These are phyloP conservation scores for Fomitiporia mediterranea DNA, from an alignment of 1,284 basidiomycete genomes.

Conservation along the genomic window DNA sequence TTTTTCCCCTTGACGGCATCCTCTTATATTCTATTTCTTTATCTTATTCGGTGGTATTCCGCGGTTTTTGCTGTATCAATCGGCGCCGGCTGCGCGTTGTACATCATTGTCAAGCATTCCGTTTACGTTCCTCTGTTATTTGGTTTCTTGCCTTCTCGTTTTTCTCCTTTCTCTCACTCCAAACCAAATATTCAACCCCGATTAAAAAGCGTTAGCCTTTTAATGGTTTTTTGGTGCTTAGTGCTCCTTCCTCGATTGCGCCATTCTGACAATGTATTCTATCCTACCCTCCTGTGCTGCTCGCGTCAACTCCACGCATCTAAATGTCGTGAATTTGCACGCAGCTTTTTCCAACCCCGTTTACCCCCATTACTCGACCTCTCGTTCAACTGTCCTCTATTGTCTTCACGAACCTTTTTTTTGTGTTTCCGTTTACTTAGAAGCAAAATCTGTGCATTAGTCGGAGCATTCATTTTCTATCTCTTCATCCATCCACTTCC, in stretches of 20 bases:
- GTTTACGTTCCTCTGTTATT: background rate
- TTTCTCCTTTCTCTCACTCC: background rate
- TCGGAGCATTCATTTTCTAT: constrained; percentile 8
- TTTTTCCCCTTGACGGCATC: background rate
- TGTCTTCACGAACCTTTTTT: background rate
- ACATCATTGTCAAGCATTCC: constrained; percentile 11
- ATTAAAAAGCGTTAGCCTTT: constrained; percentile 1
- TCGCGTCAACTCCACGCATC: background rate
- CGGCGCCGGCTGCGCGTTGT: constrained; percentile 15
- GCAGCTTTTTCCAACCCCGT: background rate
- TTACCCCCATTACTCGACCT: constrained; percentile 1
- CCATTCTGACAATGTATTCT: constrained; percentile 4
- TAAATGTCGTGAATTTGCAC: too few relatives aligned
- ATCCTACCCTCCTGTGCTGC: background rate
- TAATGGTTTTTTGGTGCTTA: constrained; percentile 1
- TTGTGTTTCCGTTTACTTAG: constrained; percentile 20
- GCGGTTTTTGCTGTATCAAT: constrained; percentile 14
- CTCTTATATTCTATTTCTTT: constrained; percentile 5
- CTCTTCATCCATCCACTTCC: background rate
- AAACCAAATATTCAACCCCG: background rate
- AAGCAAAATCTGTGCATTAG: constrained; percentile 20
- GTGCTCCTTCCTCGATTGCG: background rate
- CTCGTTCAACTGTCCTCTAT: background rate
- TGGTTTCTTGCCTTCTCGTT: background rate
- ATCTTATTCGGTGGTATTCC: constrained; percentile 14